phyloP scores from a whole-genome alignment of 495 filamentous ascomycete genomes.

The Annulohypoxylon nitens region DNA sequence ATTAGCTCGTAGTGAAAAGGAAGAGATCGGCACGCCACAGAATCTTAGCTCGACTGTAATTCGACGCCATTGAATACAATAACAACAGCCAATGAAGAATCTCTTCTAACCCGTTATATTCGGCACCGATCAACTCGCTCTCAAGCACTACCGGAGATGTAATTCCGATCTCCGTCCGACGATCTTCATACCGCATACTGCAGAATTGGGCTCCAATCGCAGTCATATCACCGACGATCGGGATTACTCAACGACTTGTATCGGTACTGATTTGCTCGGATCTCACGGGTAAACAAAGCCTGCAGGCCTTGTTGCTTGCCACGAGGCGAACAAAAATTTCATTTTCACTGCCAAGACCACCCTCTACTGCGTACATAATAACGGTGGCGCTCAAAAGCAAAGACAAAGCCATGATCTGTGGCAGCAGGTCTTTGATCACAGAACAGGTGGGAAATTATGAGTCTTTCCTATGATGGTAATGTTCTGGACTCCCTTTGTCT shows the following conservation, averaged over 20 bases:
- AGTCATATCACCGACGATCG: not conserved
- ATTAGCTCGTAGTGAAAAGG: conserved; percentile 10
- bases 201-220: not conserved
- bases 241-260: not conserved
- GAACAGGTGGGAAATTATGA: not conserved
- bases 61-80: conserved; percentile 21
- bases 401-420: not conserved
- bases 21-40: conserved; percentile 32
- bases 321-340: not conserved
- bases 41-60: conserved; percentile 5
- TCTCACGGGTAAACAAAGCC: not conserved
- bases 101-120: not conserved
- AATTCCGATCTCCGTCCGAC: not conserved
- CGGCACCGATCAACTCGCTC: not conserved
- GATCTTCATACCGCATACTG: conserved; percentile 12
- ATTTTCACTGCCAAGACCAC: not conserved
- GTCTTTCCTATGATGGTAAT: conserved; percentile 5
- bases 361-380: not conserved
- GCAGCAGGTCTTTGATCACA: not conserved
- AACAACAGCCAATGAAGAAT: conserved; percentile 2
- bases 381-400: not conserved
- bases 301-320: not conserved
- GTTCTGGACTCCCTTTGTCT: conserved; percentile 3
- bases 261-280: conserved; percentile 3
- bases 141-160: not conserved